Evolutionary conservation across 805 yeast species (phyloP).

Genomic region (Metschnikowia lunata): DNA sequence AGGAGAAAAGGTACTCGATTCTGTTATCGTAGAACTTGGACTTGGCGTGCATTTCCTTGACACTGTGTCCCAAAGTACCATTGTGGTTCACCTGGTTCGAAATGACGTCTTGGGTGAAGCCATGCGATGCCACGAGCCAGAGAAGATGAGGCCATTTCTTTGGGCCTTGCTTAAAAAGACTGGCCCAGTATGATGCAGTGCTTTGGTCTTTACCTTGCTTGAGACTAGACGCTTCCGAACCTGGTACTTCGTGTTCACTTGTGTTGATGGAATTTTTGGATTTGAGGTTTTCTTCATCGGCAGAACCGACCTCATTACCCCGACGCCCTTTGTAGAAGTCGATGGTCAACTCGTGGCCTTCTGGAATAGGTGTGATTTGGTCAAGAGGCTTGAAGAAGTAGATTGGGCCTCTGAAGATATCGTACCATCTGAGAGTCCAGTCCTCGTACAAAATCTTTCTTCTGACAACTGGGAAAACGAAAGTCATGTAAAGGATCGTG

Average conservation of each 20-base stretch:
- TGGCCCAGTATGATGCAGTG: constrained; percentile 39
- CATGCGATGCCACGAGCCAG: constrained; percentile 51
- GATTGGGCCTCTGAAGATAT: constrained; percentile 53
- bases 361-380: constrained; percentile 64
- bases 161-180: constrained; percentile 44
- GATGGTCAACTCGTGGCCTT: constrained; percentile 48
- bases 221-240: constrained; percentile 4
- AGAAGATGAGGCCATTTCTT: constrained; percentile 49
- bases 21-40: constrained; percentile 69
- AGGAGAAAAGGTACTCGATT: constrained; percentile 62
- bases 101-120: constrained; percentile 63
- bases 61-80: constrained; percentile 42
- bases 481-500: constrained; percentile 43
- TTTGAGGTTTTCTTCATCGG: constrained; percentile 16
- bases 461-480: constrained; percentile 57
- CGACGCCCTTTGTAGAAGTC: constrained; percentile 68
- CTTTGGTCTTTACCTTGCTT: constrained; percentile 22
- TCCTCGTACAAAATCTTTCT: constrained; percentile 59
- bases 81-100: constrained; percentile 37
- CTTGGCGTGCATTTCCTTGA: constrained; percentile 47
- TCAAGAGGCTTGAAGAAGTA: constrained; percentile 52
- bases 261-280: constrained; percentile 9
- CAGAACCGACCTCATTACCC: constrained; percentile 14
- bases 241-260: constrained; percentile 7
- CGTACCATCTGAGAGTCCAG: constrained; percentile 61